Evolutionary conservation across 2,329 filamentous ascomycete species (phyloP).

Genomic region (Aureobasidium sp.): DNA sequence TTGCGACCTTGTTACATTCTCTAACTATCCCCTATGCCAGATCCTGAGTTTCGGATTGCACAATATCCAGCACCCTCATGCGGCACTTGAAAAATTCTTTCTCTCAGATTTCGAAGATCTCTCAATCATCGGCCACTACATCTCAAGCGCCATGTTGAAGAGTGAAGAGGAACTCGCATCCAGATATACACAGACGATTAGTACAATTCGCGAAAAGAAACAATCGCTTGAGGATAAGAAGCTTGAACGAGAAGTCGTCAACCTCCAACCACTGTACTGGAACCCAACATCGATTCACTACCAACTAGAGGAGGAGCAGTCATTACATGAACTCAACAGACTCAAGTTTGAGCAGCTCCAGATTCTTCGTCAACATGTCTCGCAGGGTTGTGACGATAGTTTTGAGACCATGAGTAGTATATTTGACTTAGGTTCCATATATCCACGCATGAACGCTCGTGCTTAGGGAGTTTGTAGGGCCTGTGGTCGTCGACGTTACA

Average conservation of each 20-base stretch:
- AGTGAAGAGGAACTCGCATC: background rate
- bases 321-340: background rate
- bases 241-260: background rate
- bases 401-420: background rate
- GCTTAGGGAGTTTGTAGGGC: background rate
- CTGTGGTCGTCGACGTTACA: too few species aligned
- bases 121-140: background rate
- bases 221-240: background rate
- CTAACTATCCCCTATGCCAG: background rate
- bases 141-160: background rate
- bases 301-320: background rate
- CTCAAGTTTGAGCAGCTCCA: background rate
- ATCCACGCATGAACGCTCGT: background rate
- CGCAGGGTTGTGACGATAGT: background rate
- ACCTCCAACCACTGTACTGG: background rate
- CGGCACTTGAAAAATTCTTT: background rate
- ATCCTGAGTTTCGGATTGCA: background rate
- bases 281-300: background rate
- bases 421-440: background rate
- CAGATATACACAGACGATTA: background rate
- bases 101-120: background rate
- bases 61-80: background rate
- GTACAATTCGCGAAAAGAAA: background rate
- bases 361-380: background rate
- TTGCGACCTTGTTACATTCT: background rate